Base-by-base conservation (phyloP, 306 rosid genomes). In the Cicer arietinum region DNA sequence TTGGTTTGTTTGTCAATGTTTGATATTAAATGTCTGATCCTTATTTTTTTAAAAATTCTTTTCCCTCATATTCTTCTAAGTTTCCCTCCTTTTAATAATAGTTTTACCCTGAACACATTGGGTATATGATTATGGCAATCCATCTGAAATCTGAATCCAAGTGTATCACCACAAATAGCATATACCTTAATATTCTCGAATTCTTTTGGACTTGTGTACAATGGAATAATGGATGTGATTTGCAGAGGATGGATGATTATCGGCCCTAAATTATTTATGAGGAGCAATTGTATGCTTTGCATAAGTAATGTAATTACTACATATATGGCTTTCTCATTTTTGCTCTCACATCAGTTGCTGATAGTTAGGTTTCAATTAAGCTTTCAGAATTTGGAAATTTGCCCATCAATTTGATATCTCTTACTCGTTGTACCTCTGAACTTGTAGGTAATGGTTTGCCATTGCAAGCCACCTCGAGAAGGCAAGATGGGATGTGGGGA, bases 401-500 rank as follows among this genome's bases (percentile, higher is more conserved):
- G 53, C 20, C 2, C 53, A 22, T 56, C 41, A 47, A 62, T 57
- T 52, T 16, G 16, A 62, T 50, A 18, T 67, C 18, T 63, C 77
- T 69, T 73, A 75, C 58, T 86, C 54, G n/a, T 75, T 25, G 45
- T 68, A 10, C 39, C 64, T 52, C 44, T 48, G 60, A 45, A 74
- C 61, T 80, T 84, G 62, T 75, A 95, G 99, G 83, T 89, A 85
- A 95, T 95, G 99, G 97, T 95, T 47, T 95, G 99, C 80, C 89
- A 90, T 82, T 95, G 99, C 88, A 88, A 92, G 77, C 69, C 77
- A 63, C 51, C 89, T 75, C 69, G 84, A 74, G 87, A 80, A 79
- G 89, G 89, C 50, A 77, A 66, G 77, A 84, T 83, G 69, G 99
- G 99, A 43, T 95, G 99, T 76, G 90, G 97, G 76, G 99, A 95